phyloP scores from a whole-genome alignment of 495 filamentous ascomycete genomes.

The Annulohypoxylon bovei region DNA sequence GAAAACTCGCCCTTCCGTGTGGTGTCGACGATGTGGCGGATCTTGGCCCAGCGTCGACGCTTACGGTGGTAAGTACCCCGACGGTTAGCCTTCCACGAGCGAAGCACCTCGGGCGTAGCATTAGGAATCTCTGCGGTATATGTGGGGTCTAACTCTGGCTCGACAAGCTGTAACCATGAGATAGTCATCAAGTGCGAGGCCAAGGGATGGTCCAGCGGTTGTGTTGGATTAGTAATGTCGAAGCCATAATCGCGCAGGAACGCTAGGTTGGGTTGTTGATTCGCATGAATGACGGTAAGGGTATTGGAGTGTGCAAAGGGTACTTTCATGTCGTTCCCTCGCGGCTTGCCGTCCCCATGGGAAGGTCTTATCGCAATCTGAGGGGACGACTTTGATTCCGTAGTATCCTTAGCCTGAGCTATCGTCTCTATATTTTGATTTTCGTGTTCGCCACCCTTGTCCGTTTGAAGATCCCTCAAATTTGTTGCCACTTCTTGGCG shows the following conservation, averaged over 20 bases:
- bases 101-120: conserved; percentile 64
- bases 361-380: conserved; percentile 22
- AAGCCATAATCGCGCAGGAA: conserved; percentile 88
- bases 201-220: conserved; percentile 73
- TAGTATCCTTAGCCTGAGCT: conserved; percentile 6
- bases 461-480: background rate
- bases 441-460: background rate
- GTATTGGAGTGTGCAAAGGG: conserved; percentile 75
- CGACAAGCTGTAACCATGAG: conserved; percentile 88
- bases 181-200: conserved; percentile 81
- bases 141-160: conserved; percentile 74
- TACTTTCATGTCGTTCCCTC: conserved; percentile 48
- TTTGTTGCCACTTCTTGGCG: background rate
- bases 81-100: conserved; percentile 76
- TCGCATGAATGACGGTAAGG: conserved; percentile 86
- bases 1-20: conserved; percentile 80
- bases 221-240: conserved; percentile 71
- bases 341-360: conserved; percentile 38
- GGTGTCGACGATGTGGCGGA: conserved; percentile 72
- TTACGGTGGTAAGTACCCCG: conserved; percentile 86
- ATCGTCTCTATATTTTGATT: background rate
- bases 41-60: conserved; percentile 78
- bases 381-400: conserved; percentile 7
- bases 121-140: conserved; percentile 68
- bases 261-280: conserved; percentile 87